These are phyloP conservation scores for Porphyrellus cyaneotinctus DNA, from an alignment of 768 basidiomycete genomes.

Conservation along the genomic window DNA sequence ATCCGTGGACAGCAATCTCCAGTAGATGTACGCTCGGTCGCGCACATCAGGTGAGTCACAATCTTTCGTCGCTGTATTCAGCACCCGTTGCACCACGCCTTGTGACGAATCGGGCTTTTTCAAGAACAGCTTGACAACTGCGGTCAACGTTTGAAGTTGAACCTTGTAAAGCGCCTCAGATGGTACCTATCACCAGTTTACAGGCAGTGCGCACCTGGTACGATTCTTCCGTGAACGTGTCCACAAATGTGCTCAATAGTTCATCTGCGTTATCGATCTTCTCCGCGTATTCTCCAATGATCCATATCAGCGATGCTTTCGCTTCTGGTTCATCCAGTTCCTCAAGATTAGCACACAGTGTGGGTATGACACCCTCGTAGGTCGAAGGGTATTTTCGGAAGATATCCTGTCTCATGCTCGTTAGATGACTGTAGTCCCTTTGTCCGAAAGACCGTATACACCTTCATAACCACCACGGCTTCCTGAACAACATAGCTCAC, in stretches of 20 bases:
- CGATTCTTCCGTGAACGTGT: constrained; percentile 89
- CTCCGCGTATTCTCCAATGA: constrained; percentile 96
- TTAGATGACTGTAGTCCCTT: background rate
- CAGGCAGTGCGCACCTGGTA: constrained; percentile 56
- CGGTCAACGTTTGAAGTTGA: constrained; percentile 82
- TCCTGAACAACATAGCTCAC: constrained; percentile 99
- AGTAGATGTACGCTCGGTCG: constrained; percentile 97
- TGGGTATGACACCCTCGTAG: constrained; percentile 96
- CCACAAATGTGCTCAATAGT: constrained; percentile 83
- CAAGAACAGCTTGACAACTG: constrained; percentile 94
- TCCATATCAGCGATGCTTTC: constrained; percentile 98
- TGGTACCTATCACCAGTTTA: background rate
- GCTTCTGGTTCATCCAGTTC: constrained; percentile 98
- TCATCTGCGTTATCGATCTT: constrained; percentile 98
- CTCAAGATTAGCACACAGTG: constrained; percentile 89
- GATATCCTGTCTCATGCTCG: constrained; percentile 63
- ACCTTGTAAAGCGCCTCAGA: constrained; percentile 37
- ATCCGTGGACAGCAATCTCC: constrained; percentile 92
- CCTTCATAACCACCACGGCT: constrained; percentile 99
- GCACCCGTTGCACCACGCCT: constrained; percentile 84
- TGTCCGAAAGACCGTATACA: constrained; percentile 27
- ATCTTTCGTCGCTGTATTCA: constrained; percentile 93
- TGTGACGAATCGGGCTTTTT: constrained; percentile 94
- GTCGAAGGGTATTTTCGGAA: constrained; percentile 96
- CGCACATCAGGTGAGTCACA: constrained; percentile 96